Evolutionary conservation across 2,329 filamentous ascomycete species (phyloP).

Genomic region (Pseudopyricularia javanii): DNA sequence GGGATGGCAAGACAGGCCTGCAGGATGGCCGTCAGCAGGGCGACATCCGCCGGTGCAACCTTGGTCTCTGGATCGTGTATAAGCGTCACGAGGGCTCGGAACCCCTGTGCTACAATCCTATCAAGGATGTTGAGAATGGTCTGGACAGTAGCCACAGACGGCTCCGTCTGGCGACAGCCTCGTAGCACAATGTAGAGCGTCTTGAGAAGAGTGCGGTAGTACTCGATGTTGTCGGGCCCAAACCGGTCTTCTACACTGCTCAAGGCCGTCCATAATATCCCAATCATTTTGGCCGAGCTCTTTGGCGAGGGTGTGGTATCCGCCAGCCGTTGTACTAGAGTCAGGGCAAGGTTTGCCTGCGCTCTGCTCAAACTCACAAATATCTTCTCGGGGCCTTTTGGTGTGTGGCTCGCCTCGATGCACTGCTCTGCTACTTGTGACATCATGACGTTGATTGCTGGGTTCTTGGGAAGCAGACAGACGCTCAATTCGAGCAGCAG

Average conservation of each 20-base stretch:
- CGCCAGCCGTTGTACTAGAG: conserved; percentile 69
- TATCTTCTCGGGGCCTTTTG: conserved; percentile 64
- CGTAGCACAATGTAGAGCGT: conserved; percentile 74
- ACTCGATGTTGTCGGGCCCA: conserved; percentile 39
- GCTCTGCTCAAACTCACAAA: conserved; percentile 67
- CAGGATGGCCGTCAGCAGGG: conserved; percentile 75
- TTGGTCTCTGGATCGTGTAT: conserved; percentile 63
- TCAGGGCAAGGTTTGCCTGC: conserved; percentile 69
- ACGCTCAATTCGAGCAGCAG: conserved; percentile 73
- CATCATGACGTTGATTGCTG: conserved; percentile 39
- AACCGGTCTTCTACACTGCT: conserved; percentile 42
- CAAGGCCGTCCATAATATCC: conserved; percentile 37
- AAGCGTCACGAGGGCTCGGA: conserved; percentile 67
- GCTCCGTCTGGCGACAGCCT: conserved; percentile 33
- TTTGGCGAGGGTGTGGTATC: conserved; percentile 36
- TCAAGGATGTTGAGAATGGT: conserved; percentile 70
- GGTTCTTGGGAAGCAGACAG: conserved; percentile 34
- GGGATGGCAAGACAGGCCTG: conserved; percentile 75
- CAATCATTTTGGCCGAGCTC: conserved; percentile 39
- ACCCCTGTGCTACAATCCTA: conserved; percentile 66
- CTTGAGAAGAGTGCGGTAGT: conserved; percentile 75
- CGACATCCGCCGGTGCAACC: conserved; percentile 67
- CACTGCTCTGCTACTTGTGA: conserved; percentile 66
- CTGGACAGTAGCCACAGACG: conserved; percentile 35
- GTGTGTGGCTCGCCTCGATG: conserved; percentile 62